Conservation (phyloP, 345 rosid species). For the Citrus trifoliata region DNA sequence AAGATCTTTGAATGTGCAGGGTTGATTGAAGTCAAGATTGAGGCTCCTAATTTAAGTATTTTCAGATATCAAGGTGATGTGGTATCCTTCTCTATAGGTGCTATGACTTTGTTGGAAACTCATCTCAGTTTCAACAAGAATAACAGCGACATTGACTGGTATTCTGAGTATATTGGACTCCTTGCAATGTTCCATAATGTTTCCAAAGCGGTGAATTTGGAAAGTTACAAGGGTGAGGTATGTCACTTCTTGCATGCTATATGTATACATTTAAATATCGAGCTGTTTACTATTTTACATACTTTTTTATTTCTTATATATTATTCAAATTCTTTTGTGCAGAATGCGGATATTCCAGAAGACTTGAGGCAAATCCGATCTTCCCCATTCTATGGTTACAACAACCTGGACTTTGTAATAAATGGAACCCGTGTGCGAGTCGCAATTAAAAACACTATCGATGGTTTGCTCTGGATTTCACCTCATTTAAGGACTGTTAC, state of each 20-base stretch:
- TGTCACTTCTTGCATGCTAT: background rate
- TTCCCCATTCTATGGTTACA: background rate
- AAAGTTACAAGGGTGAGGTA: background rate
- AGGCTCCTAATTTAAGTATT: too few species aligned
- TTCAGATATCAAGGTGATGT: too few species aligned
- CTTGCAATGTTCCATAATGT: background rate
- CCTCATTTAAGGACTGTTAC: background rate
- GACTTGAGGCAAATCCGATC: background rate
- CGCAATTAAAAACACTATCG: background rate
- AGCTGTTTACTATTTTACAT: background rate
- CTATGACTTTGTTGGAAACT: too few species aligned
- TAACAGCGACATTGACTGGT: too few species aligned
- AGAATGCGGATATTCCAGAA: background rate
- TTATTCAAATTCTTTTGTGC: background rate
- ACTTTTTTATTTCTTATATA: background rate
- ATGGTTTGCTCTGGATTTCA: background rate
- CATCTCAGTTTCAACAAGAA: too few species aligned
- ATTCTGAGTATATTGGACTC: background rate
- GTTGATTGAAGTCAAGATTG: too few species aligned
- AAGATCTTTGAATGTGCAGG: too few species aligned
- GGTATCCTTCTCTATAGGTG: too few species aligned
- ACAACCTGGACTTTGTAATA: background rate
- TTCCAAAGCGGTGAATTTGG: background rate
- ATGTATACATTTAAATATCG: too few species aligned
- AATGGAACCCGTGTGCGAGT: background rate